These are phyloP conservation scores for Thielaviopsis populi DNA, from an alignment of 2,329 filamentous ascomycete genomes.

Conservation along the genomic window DNA sequence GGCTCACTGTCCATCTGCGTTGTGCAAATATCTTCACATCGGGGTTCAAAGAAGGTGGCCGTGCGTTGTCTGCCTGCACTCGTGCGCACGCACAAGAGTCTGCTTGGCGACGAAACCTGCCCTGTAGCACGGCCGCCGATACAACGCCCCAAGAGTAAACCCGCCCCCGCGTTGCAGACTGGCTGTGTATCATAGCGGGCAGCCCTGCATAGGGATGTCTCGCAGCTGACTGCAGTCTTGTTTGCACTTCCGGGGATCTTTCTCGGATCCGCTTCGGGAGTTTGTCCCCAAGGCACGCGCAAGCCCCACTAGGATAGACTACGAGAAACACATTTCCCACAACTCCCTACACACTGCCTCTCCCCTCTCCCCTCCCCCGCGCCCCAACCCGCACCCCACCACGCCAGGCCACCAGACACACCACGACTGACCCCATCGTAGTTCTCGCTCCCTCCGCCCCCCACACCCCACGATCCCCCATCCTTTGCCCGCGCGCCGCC, in stretches of 20 bases:
- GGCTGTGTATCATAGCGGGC: background rate
- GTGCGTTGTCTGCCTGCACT: slow-evolving; percentile 23
- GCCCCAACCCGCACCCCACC: background rate
- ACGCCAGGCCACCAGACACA: background rate
- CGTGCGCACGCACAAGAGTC: slow-evolving; percentile 1
- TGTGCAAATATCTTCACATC: background rate
- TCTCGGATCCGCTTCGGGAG: slow-evolving; percentile 25
- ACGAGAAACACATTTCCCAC: slow-evolving; percentile 37
- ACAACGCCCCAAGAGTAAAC: slow-evolving; percentile 49
- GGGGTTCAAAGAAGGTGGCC: slow-evolving; percentile 48
- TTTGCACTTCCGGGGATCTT: background rate
- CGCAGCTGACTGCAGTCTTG: background rate
- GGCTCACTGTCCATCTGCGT: background rate
- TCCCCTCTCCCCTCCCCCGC: slow-evolving; percentile 18
- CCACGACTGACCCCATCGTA: slow-evolving; percentile 2
- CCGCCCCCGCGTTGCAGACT: slow-evolving; percentile 24
- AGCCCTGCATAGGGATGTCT: background rate
- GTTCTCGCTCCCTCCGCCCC: background rate
- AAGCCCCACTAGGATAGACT: slow-evolving; percentile 33
- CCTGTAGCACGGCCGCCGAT: slow-evolving; percentile 49
- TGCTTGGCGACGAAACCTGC: background rate
- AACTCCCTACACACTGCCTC: too few relatives aligned
- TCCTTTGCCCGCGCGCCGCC: slow-evolving; percentile 8
- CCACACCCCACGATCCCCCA: background rate
- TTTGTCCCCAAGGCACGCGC: slow-evolving; percentile 33